Conservation (phyloP, 305 asterid species). For the Stenogyne calaminthoides region DNA sequence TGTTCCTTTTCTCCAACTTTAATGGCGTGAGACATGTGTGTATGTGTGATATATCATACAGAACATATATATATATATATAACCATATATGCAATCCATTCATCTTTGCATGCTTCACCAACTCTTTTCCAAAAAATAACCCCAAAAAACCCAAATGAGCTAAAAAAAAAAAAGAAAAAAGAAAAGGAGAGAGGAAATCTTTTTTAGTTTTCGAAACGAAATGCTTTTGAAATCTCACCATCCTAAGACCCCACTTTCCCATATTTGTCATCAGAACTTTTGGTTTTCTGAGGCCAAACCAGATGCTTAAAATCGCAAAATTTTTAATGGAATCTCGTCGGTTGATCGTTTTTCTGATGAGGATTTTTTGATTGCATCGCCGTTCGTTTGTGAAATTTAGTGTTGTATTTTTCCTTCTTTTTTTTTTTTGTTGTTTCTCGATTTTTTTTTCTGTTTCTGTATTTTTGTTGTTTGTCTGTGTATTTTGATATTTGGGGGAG, state of each 20-base stretch:
- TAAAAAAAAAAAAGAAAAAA: conserved; percentile 25
- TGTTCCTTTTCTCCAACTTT: conserved; percentile 78
- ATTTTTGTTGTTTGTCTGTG: conserved; percentile 19
- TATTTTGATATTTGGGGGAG: conserved; percentile 30
- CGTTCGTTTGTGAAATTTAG: conserved; percentile 27
- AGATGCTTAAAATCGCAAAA: conserved; percentile 45
- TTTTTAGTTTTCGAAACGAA: conserved; percentile 29
- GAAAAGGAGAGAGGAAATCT: conserved; percentile 15
- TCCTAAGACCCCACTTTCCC: conserved; percentile 40
- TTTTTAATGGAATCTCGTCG: conserved; percentile 32
- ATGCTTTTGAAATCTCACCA: conserved; percentile 41
- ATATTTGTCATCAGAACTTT: conserved; percentile 38
- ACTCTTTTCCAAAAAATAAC: conserved; percentile 47
- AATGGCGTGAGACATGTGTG: conserved; percentile 71
- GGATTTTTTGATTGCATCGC: conserved; percentile 34
- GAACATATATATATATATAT: conserved; percentile 20
- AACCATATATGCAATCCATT: conserved; percentile 41
- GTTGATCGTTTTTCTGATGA: conserved; percentile 34
- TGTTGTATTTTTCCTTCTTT: conserved; percentile 17
- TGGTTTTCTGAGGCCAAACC: conserved; percentile 40
- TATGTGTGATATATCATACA: conserved; percentile 30
- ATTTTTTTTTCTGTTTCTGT: conserved; percentile 8
- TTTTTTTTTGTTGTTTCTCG: not conserved
- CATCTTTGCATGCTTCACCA: conserved; percentile 87
- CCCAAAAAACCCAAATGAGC: conserved; percentile 56